phyloP scores from a whole-genome alignment of 2,329 filamentous ascomycete species.

The Paecilomyces variotii region DNA sequence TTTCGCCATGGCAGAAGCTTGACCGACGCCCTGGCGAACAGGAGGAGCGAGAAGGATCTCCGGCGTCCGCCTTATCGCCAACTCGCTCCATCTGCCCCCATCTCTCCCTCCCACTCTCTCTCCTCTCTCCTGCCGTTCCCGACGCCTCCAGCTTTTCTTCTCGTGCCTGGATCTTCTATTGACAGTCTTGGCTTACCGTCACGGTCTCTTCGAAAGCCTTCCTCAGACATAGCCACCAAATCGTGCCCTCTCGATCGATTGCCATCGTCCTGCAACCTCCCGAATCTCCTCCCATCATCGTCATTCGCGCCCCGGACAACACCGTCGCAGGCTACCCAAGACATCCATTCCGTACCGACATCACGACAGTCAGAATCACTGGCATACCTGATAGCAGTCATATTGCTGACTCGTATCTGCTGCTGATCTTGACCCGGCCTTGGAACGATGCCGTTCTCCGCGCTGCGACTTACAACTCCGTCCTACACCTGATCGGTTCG shows the following conservation, averaged over 20 bases:
- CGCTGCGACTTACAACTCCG: not conserved
- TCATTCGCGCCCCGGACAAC: not conserved
- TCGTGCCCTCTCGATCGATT: not conserved
- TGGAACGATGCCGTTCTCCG: not conserved
- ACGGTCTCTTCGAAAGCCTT: not conserved
- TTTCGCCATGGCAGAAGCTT: slow-evolving; percentile 2
- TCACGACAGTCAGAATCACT: not conserved
- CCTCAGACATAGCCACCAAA: not conserved
- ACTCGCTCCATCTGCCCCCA: not conserved
- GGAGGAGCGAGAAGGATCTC: not conserved
- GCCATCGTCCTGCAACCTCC: not conserved
- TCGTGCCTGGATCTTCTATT: not conserved
- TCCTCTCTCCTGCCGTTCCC: not conserved
- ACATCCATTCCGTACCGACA: not conserved
- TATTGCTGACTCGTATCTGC: not conserved
- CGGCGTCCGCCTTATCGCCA: not conserved
- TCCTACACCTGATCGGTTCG: not conserved
- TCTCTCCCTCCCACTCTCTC: not conserved
- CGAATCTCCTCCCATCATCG: not conserved
- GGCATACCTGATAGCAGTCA: not conserved
- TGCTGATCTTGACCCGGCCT: not conserved
- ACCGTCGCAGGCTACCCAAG: not conserved
- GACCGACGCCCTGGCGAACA: not conserved
- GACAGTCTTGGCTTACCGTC: not conserved
- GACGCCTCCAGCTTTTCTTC: not conserved